Conservation (phyloP, 2,329 filamentous ascomycete genomes). For the Nothophoma quercina region DNA sequence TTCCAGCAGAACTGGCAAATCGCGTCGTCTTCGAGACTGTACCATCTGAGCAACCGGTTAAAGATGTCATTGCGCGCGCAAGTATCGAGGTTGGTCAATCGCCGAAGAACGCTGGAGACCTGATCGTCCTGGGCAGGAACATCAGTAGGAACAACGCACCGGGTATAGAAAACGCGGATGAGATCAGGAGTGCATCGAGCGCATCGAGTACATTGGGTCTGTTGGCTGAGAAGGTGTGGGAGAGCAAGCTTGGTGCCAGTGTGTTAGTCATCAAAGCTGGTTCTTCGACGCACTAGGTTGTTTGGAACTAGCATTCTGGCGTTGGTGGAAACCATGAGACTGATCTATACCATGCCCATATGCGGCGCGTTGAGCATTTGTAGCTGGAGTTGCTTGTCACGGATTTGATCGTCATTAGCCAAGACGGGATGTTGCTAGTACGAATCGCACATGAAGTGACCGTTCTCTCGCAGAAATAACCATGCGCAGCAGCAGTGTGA, state of each 20-base stretch:
- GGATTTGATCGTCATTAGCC: neutral
- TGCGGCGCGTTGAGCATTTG: neutral
- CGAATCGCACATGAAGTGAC: neutral
- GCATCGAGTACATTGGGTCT: slow-evolving; percentile 61
- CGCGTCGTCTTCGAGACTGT: slow-evolving; percentile 67
- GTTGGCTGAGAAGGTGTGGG: slow-evolving; percentile 67
- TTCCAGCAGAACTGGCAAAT: slow-evolving; percentile 59
- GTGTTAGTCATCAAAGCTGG: slow-evolving; percentile 73
- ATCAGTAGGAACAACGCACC: slow-evolving; percentile 29
- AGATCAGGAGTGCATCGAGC: slow-evolving; percentile 37
- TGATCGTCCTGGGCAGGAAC: slow-evolving; percentile 71
- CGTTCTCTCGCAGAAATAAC: neutral
- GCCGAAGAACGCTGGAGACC: slow-evolving; percentile 72
- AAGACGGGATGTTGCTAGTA: neutral
- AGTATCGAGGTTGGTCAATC: slow-evolving; percentile 67
- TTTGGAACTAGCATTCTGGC: neutral
- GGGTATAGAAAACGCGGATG: slow-evolving; percentile 54
- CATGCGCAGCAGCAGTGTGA: neutral
- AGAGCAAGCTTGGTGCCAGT: slow-evolving; percentile 68
- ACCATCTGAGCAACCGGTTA: slow-evolving; percentile 41
- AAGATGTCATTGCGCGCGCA: slow-evolving; percentile 62
- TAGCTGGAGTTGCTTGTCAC: neutral
- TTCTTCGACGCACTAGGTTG: neutral
- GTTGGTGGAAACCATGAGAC: neutral
- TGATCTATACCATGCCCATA: neutral